Evolutionary conservation across 2,329 filamentous ascomycete genomes (phyloP).

Genomic region (Coniochaeta ligniaria): DNA sequence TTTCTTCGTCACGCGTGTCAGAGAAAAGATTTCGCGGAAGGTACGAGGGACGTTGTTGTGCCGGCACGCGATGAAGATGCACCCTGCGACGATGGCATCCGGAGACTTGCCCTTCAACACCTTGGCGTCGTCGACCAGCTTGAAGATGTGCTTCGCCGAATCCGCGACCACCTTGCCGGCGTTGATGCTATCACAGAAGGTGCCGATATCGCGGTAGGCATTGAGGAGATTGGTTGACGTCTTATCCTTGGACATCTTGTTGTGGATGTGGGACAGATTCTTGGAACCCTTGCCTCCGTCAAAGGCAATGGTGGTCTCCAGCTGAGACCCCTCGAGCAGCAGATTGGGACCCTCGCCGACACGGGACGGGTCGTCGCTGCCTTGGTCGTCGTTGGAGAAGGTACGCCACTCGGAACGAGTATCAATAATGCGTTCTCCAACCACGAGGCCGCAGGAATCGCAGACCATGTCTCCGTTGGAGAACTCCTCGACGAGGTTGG

Average conservation of each 20-base stretch:
- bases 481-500: constrained; percentile 88
- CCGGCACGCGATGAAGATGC: constrained; percentile 95
- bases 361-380: constrained; percentile 94
- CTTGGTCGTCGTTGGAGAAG: constrained; percentile 96
- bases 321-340: constrained; percentile 81
- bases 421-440: constrained; percentile 87
- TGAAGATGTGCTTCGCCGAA: constrained; percentile 91
- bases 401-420: constrained; percentile 98
- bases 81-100: constrained; percentile 89
- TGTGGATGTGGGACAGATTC: constrained; percentile 77
- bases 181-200: constrained; percentile 77
- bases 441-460: constrained; percentile 81
- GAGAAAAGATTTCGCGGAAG: constrained; percentile 87
- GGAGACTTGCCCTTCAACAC: constrained; percentile 93
- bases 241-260: constrained; percentile 31
- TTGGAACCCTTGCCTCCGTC: constrained; percentile 63
- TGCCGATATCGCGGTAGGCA: constrained; percentile 85
- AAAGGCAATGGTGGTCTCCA: constrained; percentile 82
- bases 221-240: constrained; percentile 49
- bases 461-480: constrained; percentile 91
- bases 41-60: constrained; percentile 81
- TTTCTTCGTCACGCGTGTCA: constrained; percentile 94
- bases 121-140: constrained; percentile 86
- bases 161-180: constrained; percentile 77
- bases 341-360: constrained; percentile 91